phyloP scores from a whole-genome alignment of 306 rosid genomes.

The Sophora flavescens region DNA sequence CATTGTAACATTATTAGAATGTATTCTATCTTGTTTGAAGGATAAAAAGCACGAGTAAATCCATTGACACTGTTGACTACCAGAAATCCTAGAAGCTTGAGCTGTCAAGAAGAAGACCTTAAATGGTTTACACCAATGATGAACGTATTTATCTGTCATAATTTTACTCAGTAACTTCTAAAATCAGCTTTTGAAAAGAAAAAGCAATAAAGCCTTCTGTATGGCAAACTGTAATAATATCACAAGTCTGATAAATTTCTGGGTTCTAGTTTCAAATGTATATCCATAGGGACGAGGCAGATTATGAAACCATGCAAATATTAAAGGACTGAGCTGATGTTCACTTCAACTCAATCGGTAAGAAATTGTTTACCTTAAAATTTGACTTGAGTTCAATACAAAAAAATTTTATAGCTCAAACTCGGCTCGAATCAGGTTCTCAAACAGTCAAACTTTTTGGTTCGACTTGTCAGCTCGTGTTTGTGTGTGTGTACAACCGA shows the following conservation, averaged over 20 bases:
- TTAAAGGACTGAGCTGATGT: not conserved
- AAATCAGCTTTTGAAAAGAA: too few species aligned
- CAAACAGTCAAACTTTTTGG: not conserved
- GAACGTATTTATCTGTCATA: too few species aligned
- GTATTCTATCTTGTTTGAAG: not conserved
- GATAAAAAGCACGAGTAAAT: not conserved
- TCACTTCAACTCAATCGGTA: not conserved
- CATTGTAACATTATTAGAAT: not conserved
- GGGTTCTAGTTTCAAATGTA: not conserved
- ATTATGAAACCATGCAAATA: not conserved
- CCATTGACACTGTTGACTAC: not conserved
- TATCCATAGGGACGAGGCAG: not conserved
- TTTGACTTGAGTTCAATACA: not conserved
- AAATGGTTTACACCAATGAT: not conserved
- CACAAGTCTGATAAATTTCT: not conserved
- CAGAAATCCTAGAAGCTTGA: constrained; percentile 12
- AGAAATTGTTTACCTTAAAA: not conserved
- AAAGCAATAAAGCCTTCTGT: too few species aligned
- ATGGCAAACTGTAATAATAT: not conserved
- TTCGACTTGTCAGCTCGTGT: too few species aligned
- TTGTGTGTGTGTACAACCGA: too few species aligned
- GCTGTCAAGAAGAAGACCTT: not conserved
- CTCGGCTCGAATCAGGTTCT: not conserved
- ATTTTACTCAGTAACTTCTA: too few species aligned
- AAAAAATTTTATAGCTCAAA: not conserved